Evolutionary conservation across 2,329 filamentous ascomycete genomes (phyloP), one percentile per base, ranked within the genome.

Genomic region (Hypocrella siamensis): DNA sequence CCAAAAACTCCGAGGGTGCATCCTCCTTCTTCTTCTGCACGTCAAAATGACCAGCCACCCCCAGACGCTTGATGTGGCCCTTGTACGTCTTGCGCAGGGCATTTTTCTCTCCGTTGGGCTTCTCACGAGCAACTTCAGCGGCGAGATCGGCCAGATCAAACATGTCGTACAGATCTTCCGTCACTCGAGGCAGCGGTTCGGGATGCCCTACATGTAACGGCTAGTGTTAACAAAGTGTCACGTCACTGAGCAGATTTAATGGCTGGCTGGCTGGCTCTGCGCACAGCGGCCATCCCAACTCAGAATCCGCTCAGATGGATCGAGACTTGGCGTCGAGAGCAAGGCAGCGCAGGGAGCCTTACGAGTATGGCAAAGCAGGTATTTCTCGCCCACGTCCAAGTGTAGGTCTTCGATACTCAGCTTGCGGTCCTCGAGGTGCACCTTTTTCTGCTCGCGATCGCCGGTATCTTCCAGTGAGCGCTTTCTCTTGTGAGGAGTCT

Each of bases 61-160:
- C 70, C 19, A 77, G 54, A 28, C 63, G 65, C 57, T 77, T 77
- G 48, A 78, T 72, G 41, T 77, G 70, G 32, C 71, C 71, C 51
- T 78, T 78, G 57, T 77, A 78, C 12, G 72, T 76, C 48, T 77
- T 77, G 17, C 73, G 65, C 30, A 78, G 58, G 40, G 67, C 69
- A 45, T 77, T 77, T 60, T 76, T 77, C 49, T 75, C 68, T 40
- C 73, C 73, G 47, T 74, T 74, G 11, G 71, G 69, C 46, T 74
- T 69, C 32, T 67, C 67, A 38, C 73, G 65, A 38, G 73, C 73
- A 26, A 77, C 70, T 40, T 73, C 67, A 35, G 65, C 63, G 35
- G 73, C 72, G 34, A 78, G 61, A 32, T 51, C 54, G 30, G 61
- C 58, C 40, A 78, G 53, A 44, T 60, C 58, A 51, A 71, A 78